These are phyloP conservation scores for Chrysochromulina tobinii DNA, from an alignment of 78 protist species.

Conservation along the genomic window DNA sequence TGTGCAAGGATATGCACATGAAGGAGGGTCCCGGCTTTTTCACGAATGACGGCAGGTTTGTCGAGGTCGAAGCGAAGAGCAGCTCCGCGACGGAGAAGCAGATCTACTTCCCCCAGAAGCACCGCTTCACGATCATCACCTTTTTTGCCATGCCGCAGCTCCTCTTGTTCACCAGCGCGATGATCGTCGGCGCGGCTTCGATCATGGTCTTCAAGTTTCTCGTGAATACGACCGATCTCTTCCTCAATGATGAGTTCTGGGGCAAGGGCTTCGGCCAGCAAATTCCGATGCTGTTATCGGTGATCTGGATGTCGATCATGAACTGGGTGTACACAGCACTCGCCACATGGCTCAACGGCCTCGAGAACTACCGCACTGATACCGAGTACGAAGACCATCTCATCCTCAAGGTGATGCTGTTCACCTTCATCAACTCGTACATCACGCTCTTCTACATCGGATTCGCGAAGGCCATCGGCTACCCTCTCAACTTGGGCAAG, in stretches of 20 bases:
- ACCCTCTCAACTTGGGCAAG: too few species aligned
- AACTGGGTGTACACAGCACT: not conserved
- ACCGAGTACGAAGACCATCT: conserved; percentile 43
- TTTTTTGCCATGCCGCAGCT: not conserved
- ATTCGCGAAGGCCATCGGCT: conserved; percentile 45
- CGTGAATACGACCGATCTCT: not conserved
- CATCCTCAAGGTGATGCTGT: conserved; percentile 63
- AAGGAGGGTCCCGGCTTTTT: not conserved
- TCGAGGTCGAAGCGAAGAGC: too few species aligned
- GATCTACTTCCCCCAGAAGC: too few species aligned
- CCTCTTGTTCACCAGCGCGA: too few species aligned
- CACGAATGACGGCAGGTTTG: not conserved
- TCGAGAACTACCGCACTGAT: conserved; percentile 73
- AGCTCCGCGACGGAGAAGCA: too few species aligned
- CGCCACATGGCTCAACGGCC: conserved; percentile 31
- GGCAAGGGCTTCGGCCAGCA: too few species aligned
- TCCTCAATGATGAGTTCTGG: too few species aligned
- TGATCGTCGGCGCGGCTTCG: not conserved
- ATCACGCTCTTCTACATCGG: conserved; percentile 71
- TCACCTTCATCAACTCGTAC: conserved; percentile 77
- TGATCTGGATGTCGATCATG: not conserved
- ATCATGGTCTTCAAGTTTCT: not conserved
- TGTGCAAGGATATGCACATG: not conserved
- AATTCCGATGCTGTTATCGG: not conserved
- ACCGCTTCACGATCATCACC: not conserved